Conservation (phyloP, 2,329 filamentous ascomycete genomes). For the Rutstroemia sp. region DNA sequence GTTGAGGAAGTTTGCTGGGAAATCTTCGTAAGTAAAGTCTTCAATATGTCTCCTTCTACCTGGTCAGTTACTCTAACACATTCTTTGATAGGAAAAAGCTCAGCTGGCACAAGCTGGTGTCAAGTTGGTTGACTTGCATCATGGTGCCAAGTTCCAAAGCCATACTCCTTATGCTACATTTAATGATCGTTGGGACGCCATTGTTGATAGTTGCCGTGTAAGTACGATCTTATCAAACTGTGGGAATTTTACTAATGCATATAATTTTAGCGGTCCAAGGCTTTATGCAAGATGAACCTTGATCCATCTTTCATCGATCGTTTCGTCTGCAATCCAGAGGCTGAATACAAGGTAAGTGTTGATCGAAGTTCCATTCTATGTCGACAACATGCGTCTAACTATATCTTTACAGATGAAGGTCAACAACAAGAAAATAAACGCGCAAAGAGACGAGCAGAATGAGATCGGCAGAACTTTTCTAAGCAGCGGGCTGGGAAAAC, state of each 20-base stretch:
- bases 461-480: conserved; percentile 17
- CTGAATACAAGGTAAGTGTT: conserved; percentile 18
- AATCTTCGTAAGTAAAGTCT: conserved; percentile 15
- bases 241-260: not conserved
- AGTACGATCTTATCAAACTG: not conserved
- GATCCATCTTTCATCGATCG: conserved; percentile 15
- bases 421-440: conserved; percentile 23
- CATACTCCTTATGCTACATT: conserved; percentile 5
- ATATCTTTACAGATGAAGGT: conserved; percentile 17
- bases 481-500: conserved; percentile 3
- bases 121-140: conserved; percentile 9
- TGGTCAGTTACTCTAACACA: not conserved
- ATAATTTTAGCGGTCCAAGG: conserved; percentile 14
- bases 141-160: conserved; percentile 10
- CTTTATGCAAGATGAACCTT: conserved; percentile 22
- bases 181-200: conserved; percentile 9
- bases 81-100: conserved; percentile 6
- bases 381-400: not conserved
- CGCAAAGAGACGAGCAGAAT: conserved; percentile 21
- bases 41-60: not conserved
- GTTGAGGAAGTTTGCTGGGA: conserved; percentile 19
- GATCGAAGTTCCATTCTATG: not conserved
- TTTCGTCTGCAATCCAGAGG: conserved; percentile 17
- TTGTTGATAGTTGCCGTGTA: conserved; percentile 14
- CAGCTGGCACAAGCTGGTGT: conserved; percentile 8